Evolutionary conservation across 768 basidiomycete species (phyloP).

Genomic region (Tubosaeta brunneosetosa): DNA sequence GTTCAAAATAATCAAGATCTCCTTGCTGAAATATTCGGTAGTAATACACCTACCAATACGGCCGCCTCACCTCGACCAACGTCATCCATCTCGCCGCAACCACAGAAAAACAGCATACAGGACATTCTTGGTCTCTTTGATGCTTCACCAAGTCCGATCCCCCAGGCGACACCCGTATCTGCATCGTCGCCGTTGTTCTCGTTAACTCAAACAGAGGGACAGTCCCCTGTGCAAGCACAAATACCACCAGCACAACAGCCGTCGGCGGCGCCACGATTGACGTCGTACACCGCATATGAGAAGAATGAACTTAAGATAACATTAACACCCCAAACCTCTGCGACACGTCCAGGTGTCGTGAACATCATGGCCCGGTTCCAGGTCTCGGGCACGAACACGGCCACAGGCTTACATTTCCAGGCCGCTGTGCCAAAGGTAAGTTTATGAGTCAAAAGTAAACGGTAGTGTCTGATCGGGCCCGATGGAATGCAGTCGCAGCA

Average conservation of each 20-base stretch:
- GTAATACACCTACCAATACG: conserved; percentile 31
- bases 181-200: conserved; percentile 34
- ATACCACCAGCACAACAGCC: conserved; percentile 30
- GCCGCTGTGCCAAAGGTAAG: conserved; percentile 93
- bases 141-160: conserved; percentile 35
- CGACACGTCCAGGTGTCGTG: conserved; percentile 80
- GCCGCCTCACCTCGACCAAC: conserved; percentile 30
- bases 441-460: not conserved
- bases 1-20: conserved; percentile 75
- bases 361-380: conserved; percentile 90
- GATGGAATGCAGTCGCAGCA: conserved; percentile 71
- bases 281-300: conserved; percentile 84
- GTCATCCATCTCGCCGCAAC: conserved; percentile 38
- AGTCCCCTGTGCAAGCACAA: conserved; percentile 32
- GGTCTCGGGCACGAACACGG: conserved; percentile 48
- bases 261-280: conserved; percentile 45
- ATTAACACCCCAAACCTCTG: conserved; percentile 80
- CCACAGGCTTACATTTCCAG: conserved; percentile 80
- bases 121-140: conserved; percentile 92
- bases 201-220: conserved; percentile 34
- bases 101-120: conserved; percentile 63
- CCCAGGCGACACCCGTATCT: conserved; percentile 19
- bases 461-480: not conserved
- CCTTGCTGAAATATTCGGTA: conserved; percentile 89
- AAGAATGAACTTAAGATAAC: conserved; percentile 88